phyloP scores from a whole-genome alignment of 306 rosid genomes.

The Prunus mira region DNA sequence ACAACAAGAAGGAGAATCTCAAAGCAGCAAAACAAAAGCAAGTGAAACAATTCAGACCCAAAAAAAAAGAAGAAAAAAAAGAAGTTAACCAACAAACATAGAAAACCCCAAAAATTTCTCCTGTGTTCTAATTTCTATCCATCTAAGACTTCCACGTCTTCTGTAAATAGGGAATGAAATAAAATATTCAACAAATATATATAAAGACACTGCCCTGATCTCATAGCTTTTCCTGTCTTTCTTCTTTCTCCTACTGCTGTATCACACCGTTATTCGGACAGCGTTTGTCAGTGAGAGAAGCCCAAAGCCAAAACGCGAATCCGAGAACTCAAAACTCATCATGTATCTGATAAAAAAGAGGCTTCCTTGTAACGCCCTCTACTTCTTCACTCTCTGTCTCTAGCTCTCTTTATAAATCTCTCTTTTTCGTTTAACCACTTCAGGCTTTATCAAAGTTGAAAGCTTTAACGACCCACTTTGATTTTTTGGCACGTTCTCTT shows the following conservation, averaged over 20 bases:
- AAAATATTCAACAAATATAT: neutral
- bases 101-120: neutral
- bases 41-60: too few species aligned
- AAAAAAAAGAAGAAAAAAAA: too few species aligned
- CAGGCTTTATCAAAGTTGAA: slow-evolving; percentile 11
- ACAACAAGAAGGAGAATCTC: neutral
- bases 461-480: neutral
- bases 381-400: neutral
- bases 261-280: neutral
- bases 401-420: neutral
- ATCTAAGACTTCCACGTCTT: too few species aligned
- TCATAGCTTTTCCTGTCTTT: neutral
- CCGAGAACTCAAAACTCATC: neutral
- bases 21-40: neutral
- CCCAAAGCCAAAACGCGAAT: slow-evolving; percentile 18
- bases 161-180: neutral
- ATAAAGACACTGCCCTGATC: slow-evolving; percentile 4
- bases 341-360: slow-evolving; percentile 11
- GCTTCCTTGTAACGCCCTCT: slow-evolving; percentile 25
- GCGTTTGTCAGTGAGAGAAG: neutral
- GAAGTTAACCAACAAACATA: neutral
- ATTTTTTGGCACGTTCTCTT: neutral
- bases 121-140: neutral
- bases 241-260: neutral
- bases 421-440: neutral